Conservation (phyloP, 2,329 filamentous ascomycete species). For the Graphilbum fragrans region DNA sequence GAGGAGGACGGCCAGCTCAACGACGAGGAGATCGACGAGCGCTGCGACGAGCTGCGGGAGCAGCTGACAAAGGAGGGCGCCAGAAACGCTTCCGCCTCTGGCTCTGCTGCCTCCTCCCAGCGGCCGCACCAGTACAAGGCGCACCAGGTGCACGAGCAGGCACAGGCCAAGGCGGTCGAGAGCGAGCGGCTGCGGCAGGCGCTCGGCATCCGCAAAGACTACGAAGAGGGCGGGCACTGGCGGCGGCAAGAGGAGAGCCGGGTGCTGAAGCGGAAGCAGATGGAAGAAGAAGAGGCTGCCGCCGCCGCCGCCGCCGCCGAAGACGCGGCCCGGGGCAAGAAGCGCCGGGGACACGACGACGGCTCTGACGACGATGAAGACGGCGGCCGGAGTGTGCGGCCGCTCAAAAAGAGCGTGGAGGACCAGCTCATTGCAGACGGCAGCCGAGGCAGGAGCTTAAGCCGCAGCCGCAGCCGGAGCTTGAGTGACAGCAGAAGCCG, state of each 20-base stretch:
- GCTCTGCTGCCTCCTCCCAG: slow-evolving; percentile 5
- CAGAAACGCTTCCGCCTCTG: slow-evolving; percentile 20
- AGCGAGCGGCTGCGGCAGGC: slow-evolving; percentile 79
- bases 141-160: slow-evolving; percentile 92
- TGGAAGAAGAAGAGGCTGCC: slow-evolving; percentile 1
- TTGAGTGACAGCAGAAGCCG: slow-evolving; percentile 1
- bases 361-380: background rate
- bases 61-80: slow-evolving; percentile 38
- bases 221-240: slow-evolving; percentile 80
- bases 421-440: too few species aligned
- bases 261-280: slow-evolving; percentile 26
- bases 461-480: slow-evolving; percentile 1
- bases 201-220: slow-evolving; percentile 74
- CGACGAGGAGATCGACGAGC: slow-evolving; percentile 82
- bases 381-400: background rate
- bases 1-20: slow-evolving; percentile 79
- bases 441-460: background rate
- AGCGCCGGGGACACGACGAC: background rate
- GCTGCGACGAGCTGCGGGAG: slow-evolving; percentile 53
- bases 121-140: slow-evolving; percentile 55
- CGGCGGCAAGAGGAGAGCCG: slow-evolving; percentile 62
- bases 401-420: background rate
- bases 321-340: background rate
- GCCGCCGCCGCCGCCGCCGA: background rate
- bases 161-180: slow-evolving; percentile 92